These are phyloP conservation scores for Lipomyces sp. DNA, from an alignment of 805 yeast species.

Conservation along the genomic window DNA sequence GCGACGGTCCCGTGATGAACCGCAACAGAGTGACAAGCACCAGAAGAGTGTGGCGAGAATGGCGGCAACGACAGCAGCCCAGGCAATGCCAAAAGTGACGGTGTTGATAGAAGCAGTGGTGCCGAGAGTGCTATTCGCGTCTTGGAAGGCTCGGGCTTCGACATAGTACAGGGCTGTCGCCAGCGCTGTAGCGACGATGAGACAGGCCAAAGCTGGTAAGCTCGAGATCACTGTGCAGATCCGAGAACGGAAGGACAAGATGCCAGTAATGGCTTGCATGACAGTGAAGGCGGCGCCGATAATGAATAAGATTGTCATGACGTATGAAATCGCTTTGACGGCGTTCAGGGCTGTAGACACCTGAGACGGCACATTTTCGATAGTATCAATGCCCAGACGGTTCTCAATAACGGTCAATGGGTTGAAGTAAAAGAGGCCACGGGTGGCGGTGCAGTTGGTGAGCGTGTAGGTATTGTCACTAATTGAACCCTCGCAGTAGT, in stretches of 20 bases:
- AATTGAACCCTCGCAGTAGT: conserved; percentile 59
- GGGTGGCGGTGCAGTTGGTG: conserved; percentile 60
- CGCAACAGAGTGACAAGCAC: conserved; percentile 53
- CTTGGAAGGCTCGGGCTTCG: conserved; percentile 58
- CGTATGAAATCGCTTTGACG: conserved; percentile 56
- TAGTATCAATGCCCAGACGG: conserved; percentile 37
- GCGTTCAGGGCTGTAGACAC: conserved; percentile 61
- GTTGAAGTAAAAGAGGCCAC: conserved; percentile 61
- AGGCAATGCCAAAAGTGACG: conserved; percentile 60
- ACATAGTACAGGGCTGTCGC: conserved; percentile 66
- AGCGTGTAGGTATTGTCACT: conserved; percentile 43
- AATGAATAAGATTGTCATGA: conserved; percentile 62
- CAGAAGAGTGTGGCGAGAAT: conserved; percentile 51
- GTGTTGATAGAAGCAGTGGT: conserved; percentile 57
- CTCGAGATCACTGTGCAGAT: conserved; percentile 54
- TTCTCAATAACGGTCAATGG: conserved; percentile 49
- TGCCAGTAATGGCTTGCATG: conserved; percentile 48
- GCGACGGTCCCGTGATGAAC: conserved; percentile 40
- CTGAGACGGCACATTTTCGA: conserved; percentile 44
- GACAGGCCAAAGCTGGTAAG: conserved; percentile 47
- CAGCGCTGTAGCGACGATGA: conserved; percentile 55
- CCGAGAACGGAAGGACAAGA: conserved; percentile 54
- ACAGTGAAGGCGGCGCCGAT: conserved; percentile 54
- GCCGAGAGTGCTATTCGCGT: conserved; percentile 56
- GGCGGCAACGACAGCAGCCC: conserved; percentile 64